These are phyloP conservation scores for Petrea volubilis DNA, from an alignment of 257 asterid species.

Conservation along the genomic window DNA sequence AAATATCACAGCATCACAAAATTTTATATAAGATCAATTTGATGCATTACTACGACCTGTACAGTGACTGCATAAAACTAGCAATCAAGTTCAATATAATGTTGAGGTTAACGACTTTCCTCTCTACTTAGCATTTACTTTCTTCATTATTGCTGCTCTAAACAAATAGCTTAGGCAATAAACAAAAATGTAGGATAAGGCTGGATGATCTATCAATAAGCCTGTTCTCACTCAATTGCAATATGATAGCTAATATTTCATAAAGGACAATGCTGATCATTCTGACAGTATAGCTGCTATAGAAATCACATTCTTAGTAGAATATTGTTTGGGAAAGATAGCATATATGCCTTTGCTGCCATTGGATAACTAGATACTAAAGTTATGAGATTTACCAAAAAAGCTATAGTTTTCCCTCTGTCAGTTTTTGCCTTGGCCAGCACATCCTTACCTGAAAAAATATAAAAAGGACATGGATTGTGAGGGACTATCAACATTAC, in stretches of 20 bases:
- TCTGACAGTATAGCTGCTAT: neutral
- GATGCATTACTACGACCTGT: neutral
- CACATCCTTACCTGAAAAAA: constrained; percentile 81
- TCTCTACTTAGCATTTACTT: no score
- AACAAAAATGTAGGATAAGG: neutral
- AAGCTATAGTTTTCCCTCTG: constrained; percentile 97
- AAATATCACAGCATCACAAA: neutral
- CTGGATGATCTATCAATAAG: neutral
- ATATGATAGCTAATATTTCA: neutral
- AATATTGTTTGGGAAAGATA: neutral
- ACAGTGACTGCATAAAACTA: neutral
- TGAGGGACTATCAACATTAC: constrained; percentile 4
- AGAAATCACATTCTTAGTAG: neutral
- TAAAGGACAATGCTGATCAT: neutral
- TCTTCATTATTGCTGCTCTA: no score
- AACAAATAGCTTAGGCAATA: no score
- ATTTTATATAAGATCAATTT: constrained; percentile 18
- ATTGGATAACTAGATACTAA: no score
- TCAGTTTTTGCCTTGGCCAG: constrained; percentile 99
- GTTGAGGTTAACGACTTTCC: neutral
- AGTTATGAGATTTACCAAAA: constrained; percentile 60
- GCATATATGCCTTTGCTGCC: constrained; percentile 3
- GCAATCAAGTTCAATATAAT: neutral
- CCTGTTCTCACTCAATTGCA: neutral
- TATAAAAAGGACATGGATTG: constrained; percentile 27